phyloP scores from a whole-genome alignment of 768 basidiomycete genomes.

The Rhodosporidiobolus odoratus region DNA sequence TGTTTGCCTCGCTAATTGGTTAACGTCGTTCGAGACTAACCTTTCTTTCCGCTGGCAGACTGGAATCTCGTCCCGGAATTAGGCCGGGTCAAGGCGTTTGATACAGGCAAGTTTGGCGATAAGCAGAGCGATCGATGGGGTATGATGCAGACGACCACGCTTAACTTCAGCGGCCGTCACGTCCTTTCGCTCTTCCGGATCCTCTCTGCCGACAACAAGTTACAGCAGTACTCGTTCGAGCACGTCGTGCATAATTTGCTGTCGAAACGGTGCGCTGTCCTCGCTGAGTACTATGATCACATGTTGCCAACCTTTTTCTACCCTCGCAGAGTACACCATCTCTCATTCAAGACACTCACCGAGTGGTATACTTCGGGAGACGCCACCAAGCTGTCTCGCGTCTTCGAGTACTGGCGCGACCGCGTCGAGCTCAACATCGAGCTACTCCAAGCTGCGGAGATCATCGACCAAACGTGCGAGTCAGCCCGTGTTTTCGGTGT shows the following conservation, averaged over 20 bases:
- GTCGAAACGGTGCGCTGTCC: constrained; percentile 58
- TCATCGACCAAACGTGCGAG: constrained; percentile 86
- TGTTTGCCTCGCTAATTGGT: not conserved
- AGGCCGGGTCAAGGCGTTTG: constrained; percentile 60
- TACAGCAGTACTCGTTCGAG: constrained; percentile 80
- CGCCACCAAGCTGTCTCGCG: constrained; percentile 55
- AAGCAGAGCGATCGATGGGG: constrained; percentile 60
- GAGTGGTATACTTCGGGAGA: constrained; percentile 62
- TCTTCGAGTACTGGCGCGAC: constrained; percentile 61
- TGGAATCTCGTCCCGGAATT: constrained; percentile 67
- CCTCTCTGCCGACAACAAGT: constrained; percentile 73
- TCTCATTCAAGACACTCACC: constrained; percentile 59
- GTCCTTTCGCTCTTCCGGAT: constrained; percentile 89
- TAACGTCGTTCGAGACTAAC: not conserved
- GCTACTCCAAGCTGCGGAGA: constrained; percentile 72
- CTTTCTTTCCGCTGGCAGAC: constrained; percentile 50
- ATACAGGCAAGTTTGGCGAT: constrained; percentile 40
- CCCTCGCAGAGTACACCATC: constrained; percentile 70
- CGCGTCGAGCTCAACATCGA: constrained; percentile 68
- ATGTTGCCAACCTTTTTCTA: not conserved
- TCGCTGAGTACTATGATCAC: constrained; percentile 60
- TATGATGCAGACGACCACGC: constrained; percentile 66
- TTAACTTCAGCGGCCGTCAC: constrained; percentile 80
- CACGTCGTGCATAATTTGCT: constrained; percentile 80
- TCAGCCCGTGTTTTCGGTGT: constrained; percentile 96